Percentiles rank a stretch among this genome's conserved stretches.
Evolutionary conservation across 768 basidiomycete species (phyloP).

Genomic region (Hygrophorus russula): DNA sequence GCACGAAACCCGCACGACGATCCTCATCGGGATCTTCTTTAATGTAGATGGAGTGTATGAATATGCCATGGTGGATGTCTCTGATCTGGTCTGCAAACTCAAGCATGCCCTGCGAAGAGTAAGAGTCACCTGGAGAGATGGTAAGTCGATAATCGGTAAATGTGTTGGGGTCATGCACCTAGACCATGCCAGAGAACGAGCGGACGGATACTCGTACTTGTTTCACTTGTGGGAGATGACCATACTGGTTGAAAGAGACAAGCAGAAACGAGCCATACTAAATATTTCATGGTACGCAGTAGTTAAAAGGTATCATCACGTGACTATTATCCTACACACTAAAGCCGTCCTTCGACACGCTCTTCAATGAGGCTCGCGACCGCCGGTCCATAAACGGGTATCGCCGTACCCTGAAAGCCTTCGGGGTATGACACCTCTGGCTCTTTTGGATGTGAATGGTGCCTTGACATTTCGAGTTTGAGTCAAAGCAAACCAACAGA

Average conservation of each 20-base stretch:
- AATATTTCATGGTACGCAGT: too few species aligned
- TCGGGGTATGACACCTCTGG: conserved; percentile 59
- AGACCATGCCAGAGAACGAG: conserved; percentile 74
- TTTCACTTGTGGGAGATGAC: too few species aligned
- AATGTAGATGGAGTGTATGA: conserved; percentile 64
- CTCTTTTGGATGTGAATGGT: conserved; percentile 32
- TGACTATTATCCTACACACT: background rate
- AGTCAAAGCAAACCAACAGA: background rate
- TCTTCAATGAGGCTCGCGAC: conserved; percentile 67
- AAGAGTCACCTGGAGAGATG: conserved; percentile 48
- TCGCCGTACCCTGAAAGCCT: conserved; percentile 72
- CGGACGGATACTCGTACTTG: conserved; percentile 23
- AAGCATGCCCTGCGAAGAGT: conserved; percentile 62
- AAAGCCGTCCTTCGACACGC: conserved; percentile 23
- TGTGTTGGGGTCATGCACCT: conserved; percentile 22
- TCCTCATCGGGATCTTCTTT: conserved; percentile 53
- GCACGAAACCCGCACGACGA: conserved; percentile 58
- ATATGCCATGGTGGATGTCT: conserved; percentile 61
- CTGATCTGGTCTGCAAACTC: conserved; percentile 50
- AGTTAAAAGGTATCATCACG: too few species aligned
- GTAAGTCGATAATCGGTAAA: background rate
- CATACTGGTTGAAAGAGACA: background rate
- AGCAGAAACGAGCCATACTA: conserved; percentile 2
- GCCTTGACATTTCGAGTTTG: conserved; percentile 14
- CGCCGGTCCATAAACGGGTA: conserved; percentile 59